Conservation (phyloP, 805 yeast genomes). For the Saturnispora galanensis region DNA sequence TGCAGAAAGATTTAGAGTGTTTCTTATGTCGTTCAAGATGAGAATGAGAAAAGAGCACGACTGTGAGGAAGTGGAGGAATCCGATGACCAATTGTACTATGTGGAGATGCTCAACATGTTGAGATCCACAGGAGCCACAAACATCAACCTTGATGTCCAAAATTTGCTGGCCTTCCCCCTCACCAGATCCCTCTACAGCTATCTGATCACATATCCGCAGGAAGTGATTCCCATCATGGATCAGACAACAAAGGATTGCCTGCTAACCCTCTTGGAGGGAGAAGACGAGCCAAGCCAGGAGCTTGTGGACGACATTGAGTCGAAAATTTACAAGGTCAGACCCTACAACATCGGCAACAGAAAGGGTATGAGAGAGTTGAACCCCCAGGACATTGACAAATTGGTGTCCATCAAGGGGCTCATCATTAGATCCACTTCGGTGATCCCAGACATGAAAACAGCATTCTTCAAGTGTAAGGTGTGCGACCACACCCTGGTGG, state of each 20-base stretch:
- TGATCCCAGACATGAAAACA: constrained; percentile 95
- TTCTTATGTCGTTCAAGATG: constrained; percentile 73
- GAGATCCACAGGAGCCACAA: constrained; percentile 70
- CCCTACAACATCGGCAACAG: constrained; percentile 72
- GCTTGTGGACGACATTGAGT: constrained; percentile 58
- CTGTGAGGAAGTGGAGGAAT: constrained; percentile 31
- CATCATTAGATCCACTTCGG: constrained; percentile 77
- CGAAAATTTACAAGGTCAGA: constrained; percentile 74
- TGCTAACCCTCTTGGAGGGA: constrained; percentile 64
- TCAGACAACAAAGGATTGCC: constrained; percentile 83
- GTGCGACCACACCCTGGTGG: constrained; percentile 85
- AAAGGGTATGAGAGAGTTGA: constrained; percentile 82
- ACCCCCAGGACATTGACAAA: constrained; percentile 92
- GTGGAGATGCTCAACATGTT: constrained; percentile 63
- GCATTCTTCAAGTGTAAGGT: constrained; percentile 94
- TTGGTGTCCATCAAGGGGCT: constrained; percentile 85
- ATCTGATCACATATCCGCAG: constrained; percentile 86
- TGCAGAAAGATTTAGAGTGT: constrained; percentile 67
- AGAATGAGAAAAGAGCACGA: constrained; percentile 55
- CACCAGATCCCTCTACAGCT: constrained; percentile 73
- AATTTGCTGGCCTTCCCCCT: constrained; percentile 68
- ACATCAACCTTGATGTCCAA: constrained; percentile 74
- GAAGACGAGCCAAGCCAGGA: constrained; percentile 20
- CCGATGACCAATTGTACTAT: constrained; percentile 68
- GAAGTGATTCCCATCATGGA: constrained; percentile 98